Conservation (phyloP, 345 rosid genomes). For the Angophora floribunda region DNA sequence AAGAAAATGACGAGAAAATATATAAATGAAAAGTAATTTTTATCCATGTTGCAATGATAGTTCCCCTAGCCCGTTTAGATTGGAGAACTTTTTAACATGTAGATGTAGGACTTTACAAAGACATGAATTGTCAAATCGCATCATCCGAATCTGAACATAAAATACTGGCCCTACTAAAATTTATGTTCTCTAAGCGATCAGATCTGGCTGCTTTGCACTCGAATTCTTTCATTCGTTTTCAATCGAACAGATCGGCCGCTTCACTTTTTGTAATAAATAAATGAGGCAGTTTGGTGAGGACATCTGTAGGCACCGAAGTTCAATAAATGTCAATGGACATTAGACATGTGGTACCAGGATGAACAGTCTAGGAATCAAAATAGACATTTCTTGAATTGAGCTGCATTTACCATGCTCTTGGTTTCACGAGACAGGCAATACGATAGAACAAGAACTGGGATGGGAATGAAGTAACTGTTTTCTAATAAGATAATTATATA, state of each 20-base stretch:
- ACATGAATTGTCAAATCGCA: neutral
- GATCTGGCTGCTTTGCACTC: neutral
- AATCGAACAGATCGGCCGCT: neutral
- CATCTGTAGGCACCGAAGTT: neutral
- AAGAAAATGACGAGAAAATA: neutral
- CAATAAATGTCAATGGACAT: neutral
- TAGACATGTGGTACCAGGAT: neutral
- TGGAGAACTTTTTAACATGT: neutral
- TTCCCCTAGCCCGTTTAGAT: neutral
- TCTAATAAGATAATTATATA: neutral
- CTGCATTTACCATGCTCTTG: neutral
- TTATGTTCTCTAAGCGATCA: neutral
- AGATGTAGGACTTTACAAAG: neutral
- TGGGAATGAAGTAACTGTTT: neutral
- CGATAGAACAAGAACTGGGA: neutral
- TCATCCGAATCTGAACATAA: neutral
- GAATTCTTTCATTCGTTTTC: neutral
- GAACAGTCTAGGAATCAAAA: neutral
- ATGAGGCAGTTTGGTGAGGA: neutral
- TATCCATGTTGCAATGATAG: neutral
- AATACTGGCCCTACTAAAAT: neutral
- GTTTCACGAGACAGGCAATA: neutral
- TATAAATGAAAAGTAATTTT: neutral
- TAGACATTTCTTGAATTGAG: neutral
- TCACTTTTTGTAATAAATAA: neutral